These are phyloP conservation scores for Botryotinia convoluta DNA, from an alignment of 2,329 filamentous ascomycete genomes.

Conservation along the genomic window DNA sequence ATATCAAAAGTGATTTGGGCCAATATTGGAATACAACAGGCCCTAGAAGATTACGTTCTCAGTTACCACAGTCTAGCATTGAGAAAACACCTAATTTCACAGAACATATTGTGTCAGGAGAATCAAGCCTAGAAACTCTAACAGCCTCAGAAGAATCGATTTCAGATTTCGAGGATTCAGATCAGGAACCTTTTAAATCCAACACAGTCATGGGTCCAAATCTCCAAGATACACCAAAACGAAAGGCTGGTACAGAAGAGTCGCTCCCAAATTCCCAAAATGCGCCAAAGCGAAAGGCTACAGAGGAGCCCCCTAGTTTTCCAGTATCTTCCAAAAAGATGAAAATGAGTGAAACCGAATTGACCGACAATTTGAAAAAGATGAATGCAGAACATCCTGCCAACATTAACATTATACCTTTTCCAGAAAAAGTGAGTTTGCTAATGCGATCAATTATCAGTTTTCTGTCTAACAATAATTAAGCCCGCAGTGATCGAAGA, in stretches of 20 bases:
- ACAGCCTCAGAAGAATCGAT: neutral
- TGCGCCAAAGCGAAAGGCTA: slow-evolving; percentile 66
- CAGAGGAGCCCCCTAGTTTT: slow-evolving; percentile 59
- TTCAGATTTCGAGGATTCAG: neutral
- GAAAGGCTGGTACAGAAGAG: neutral
- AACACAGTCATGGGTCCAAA: neutral
- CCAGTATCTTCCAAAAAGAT: slow-evolving; percentile 63
- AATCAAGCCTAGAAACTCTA: neutral
- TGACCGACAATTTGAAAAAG: slow-evolving; percentile 43
- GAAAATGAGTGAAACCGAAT: slow-evolving; percentile 49
- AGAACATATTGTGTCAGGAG: neutral
- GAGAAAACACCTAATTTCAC: neutral
- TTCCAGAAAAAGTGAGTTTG: slow-evolving; percentile 74
- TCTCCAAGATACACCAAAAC: neutral
- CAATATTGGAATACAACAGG: neutral
- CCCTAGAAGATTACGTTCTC: neutral
- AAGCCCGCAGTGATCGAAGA: slow-evolving; percentile 90
- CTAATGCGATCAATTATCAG: neutral
- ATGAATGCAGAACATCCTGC: slow-evolving; percentile 50
- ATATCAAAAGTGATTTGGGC: neutral
- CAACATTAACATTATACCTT: slow-evolving; percentile 71
- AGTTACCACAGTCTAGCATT: neutral
- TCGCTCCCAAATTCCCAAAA: neutral
- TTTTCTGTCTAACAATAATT: slow-evolving; percentile 1
- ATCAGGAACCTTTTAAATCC: neutral